Conservation (phyloP, 2,329 filamentous ascomycete species). For the Scorias spongiosa region DNA sequence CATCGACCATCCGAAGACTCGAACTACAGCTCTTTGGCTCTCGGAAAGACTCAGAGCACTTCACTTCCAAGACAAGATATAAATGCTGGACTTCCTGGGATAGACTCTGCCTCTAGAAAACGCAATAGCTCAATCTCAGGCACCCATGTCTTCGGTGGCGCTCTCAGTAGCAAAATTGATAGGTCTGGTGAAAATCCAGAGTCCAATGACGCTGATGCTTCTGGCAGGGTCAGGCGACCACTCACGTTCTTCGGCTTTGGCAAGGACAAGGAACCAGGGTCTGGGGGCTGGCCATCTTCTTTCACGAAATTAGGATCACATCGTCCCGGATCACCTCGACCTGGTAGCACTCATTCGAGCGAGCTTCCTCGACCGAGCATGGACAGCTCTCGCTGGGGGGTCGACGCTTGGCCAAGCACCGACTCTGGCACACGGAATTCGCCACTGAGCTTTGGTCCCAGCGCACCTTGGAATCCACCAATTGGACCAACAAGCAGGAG, state of each 20-base stretch:
- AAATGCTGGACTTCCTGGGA: slow-evolving; percentile 15
- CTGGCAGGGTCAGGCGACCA: slow-evolving; percentile 23
- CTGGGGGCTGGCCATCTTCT: slow-evolving; percentile 29
- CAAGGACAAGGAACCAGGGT: slow-evolving; percentile 24
- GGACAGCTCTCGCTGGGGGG: slow-evolving; percentile 45
- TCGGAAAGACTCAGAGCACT: slow-evolving; percentile 50
- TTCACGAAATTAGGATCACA: slow-evolving; percentile 10
- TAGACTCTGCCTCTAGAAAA: slow-evolving; percentile 17
- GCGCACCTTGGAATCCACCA: slow-evolving; percentile 26
- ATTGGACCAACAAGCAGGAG: slow-evolving; percentile 33
- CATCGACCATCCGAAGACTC: slow-evolving; percentile 42
- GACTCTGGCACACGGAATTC: slow-evolving; percentile 24
- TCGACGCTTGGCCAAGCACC: slow-evolving; percentile 15
- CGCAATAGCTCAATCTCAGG: slow-evolving; percentile 40
- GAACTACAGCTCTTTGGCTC: slow-evolving; percentile 51
- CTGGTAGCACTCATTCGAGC: slow-evolving; percentile 32
- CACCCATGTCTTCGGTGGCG: slow-evolving; percentile 26
- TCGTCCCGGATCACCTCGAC: slow-evolving; percentile 40
- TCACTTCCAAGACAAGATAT: slow-evolving; percentile 51
- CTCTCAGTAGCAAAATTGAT: slow-evolving; percentile 20
- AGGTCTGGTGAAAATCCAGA: neutral
- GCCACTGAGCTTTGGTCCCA: slow-evolving; percentile 17
- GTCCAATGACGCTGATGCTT: slow-evolving; percentile 1
- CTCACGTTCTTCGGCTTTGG: slow-evolving; percentile 34
- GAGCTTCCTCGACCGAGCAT: slow-evolving; percentile 65